Evolutionary conservation across 1,284 basidiomycete genomes (phyloP).

Genomic region (Fomitiporia mediterranea): DNA sequence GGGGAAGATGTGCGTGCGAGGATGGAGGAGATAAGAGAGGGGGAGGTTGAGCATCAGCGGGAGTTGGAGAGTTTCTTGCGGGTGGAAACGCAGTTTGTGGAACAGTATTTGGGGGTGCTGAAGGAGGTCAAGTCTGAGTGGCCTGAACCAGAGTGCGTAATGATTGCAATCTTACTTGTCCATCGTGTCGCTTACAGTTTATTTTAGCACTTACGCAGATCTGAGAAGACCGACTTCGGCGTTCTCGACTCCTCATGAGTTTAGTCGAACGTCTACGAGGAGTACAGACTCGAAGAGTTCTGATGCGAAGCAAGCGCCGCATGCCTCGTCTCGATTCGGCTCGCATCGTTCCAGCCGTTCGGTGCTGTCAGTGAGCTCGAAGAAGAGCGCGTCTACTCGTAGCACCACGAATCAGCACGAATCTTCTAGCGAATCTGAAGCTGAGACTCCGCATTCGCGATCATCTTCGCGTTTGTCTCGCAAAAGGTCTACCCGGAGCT

Average conservation of each 20-base stretch:
- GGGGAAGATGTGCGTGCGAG: constrained; percentile 72
- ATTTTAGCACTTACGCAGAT: constrained; percentile 6
- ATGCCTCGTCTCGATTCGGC: constrained; percentile 8
- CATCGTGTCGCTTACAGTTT: not conserved
- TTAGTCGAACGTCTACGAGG: constrained; percentile 14
- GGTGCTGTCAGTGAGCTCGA: constrained; percentile 4
- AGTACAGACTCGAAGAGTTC: constrained; percentile 13
- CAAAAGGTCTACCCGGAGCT: constrained; percentile 8
- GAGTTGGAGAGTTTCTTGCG: constrained; percentile 69
- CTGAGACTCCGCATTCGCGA: constrained; percentile 33
- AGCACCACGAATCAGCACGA: not conserved
- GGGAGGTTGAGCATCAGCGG: constrained; percentile 63
- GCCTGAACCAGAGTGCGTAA: constrained; percentile 47
- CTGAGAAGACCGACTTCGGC: constrained; percentile 2
- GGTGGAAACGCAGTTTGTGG: constrained; percentile 67
- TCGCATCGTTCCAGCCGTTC: constrained; percentile 18
- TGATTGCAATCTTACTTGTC: constrained; percentile 24
- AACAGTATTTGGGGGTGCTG: constrained; percentile 65
- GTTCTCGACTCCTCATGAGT: constrained; percentile 6
- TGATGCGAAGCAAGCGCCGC: constrained; percentile 9
- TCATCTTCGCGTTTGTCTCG: constrained; percentile 36
- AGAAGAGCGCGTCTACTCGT: not conserved
- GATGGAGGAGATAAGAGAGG: constrained; percentile 73
- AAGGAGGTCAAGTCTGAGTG: constrained; percentile 63
- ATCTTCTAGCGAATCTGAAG: not conserved